phyloP scores from a whole-genome alignment of 495 filamentous ascomycete genomes.

The Stereocaulon alpinum region DNA sequence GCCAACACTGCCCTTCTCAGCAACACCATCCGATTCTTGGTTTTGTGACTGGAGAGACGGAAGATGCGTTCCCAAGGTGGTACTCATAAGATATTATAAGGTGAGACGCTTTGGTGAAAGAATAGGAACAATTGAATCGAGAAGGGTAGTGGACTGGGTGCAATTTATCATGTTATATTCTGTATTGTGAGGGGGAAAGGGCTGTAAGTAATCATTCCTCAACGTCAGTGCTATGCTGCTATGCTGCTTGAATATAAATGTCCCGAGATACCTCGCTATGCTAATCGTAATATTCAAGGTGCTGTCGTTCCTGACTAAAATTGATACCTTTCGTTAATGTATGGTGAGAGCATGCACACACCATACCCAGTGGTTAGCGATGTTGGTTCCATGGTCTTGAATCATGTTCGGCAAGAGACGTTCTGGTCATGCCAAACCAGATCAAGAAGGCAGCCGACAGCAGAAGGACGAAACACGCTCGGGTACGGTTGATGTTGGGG shows the following conservation, averaged over 20 bases:
- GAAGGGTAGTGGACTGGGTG: no score
- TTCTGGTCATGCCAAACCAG: conserved; percentile 18
- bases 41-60: no score
- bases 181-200: neutral
- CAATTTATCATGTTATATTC: neutral
- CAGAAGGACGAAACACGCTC: conserved; percentile 20
- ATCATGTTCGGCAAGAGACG: neutral
- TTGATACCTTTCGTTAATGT: neutral
- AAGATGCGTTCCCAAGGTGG: no score
- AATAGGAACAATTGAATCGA: no score
- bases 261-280: neutral
- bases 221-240: neutral
- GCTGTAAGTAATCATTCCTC: neutral
- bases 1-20: neutral
- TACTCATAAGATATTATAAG: no score
- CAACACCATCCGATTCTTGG: neutral
- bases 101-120: no score
- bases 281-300: neutral
- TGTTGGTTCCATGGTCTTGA: neutral
- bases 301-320: neutral
- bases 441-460: conserved; percentile 27
- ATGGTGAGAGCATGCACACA: neutral
- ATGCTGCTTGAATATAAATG: neutral
- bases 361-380: neutral
- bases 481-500: conserved; percentile 9